Conservation (phyloP, 257 asterid species). For the Solanum dulcamara region DNA sequence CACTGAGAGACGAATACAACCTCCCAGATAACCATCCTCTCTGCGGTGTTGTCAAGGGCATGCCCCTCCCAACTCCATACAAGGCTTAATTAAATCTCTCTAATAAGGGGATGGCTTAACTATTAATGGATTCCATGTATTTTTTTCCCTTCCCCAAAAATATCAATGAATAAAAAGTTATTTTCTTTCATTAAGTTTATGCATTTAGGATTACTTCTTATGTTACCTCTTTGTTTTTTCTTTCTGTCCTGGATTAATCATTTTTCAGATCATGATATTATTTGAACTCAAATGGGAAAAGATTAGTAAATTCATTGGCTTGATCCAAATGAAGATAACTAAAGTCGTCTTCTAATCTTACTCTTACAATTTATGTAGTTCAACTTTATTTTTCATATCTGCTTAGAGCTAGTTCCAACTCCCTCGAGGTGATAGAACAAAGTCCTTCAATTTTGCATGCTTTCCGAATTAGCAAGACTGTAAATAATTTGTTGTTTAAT, state of each 20-base stretch:
- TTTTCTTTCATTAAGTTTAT: neutral
- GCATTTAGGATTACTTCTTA: neutral
- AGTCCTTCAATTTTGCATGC: neutral
- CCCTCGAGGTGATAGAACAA: neutral
- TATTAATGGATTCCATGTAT: neutral
- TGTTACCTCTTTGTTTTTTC: neutral
- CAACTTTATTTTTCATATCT: neutral
- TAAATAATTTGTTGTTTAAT: neutral
- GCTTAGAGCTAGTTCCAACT: neutral
- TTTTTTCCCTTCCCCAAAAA: neutral
- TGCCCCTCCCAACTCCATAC: slow-evolving; percentile 32
- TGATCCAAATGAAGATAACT: neutral
- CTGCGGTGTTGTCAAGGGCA: slow-evolving; percentile 26
- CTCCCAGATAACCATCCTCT: slow-evolving; percentile 16
- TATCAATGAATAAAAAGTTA: neutral
- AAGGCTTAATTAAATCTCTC: neutral
- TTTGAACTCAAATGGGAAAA: neutral
- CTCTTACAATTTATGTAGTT: neutral
- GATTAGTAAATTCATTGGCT: neutral
- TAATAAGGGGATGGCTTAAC: neutral
- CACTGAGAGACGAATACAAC: slow-evolving; percentile 43
- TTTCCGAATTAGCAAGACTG: neutral
- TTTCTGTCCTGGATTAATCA: neutral
- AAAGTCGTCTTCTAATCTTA: neutral
- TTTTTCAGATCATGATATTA: neutral